Percentiles rank a stretch among this genome's conserved stretches.
Conservation (phyloP, 2,329 filamentous ascomycete genomes). For the Aspergillus chevalieri region DNA sequence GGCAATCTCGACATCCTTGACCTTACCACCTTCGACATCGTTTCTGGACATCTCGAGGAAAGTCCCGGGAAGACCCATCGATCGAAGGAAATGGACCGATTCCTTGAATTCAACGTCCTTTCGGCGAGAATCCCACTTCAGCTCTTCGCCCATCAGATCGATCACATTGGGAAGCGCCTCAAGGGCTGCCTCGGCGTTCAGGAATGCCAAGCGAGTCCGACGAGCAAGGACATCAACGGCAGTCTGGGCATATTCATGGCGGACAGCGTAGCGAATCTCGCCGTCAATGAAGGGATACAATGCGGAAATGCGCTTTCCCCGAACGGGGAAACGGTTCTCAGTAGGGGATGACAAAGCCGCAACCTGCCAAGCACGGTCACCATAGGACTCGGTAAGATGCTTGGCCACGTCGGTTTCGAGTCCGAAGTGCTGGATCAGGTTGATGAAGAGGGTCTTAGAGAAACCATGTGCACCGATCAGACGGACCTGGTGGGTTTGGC, state of each 20-base stretch:
- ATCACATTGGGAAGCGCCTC: constrained; percentile 80
- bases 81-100: constrained; percentile 51
- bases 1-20: constrained; percentile 38
- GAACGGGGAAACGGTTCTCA: constrained; percentile 71
- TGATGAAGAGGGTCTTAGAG: constrained; percentile 89
- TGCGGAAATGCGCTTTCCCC: constrained; percentile 70
- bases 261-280: constrained; percentile 80
- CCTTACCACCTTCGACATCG: constrained; percentile 54
- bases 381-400: constrained; percentile 80
- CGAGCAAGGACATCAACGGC: constrained; percentile 82
- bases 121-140: constrained; percentile 67
- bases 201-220: constrained; percentile 76
- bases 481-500: constrained; percentile 77
- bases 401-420: constrained; percentile 87
- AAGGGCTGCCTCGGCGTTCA: constrained; percentile 85
- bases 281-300: constrained; percentile 90
- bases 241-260: constrained; percentile 86
- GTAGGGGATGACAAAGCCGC: constrained; percentile 73
- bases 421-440: constrained; percentile 87
- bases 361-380: constrained; percentile 87
- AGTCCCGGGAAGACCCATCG: constrained; percentile 57
- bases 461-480: constrained; percentile 80
- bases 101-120: constrained; percentile 79
- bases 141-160: constrained; percentile 80
- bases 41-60: constrained; percentile 51